A percentile compares a stretch with the other conserved stretches of the same genome.
phyloP scores from a whole-genome alignment of 192 early-diverging fungal species.

The Entomortierella beljakovae region DNA sequence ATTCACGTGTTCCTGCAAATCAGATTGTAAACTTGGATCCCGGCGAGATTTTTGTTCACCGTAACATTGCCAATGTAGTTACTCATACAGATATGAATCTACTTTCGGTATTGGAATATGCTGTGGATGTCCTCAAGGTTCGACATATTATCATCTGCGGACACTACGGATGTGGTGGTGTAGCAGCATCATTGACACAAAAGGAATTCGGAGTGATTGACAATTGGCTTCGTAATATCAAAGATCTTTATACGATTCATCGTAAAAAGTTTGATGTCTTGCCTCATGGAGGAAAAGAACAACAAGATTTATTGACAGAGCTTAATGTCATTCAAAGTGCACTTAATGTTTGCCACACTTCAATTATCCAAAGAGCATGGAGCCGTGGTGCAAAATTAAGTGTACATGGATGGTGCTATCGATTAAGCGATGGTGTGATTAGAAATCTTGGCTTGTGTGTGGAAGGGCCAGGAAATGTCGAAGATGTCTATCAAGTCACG shows the following conservation, averaged over 20 bases:
- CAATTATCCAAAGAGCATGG: conserved; percentile 90
- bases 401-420: conserved; percentile 79
- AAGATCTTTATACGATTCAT: conserved; percentile 81
- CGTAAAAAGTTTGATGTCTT: conserved; percentile 55
- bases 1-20: conserved; percentile 93
- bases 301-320: conserved; percentile 70
- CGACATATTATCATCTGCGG: conserved; percentile 95
- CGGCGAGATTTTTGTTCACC: conserved; percentile 95
- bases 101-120: conserved; percentile 92
- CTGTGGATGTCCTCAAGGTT: conserved; percentile 91
- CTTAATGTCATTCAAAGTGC: conserved; percentile 84
- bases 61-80: conserved; percentile 97
- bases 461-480: conserved; percentile 61
- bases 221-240: conserved; percentile 91
- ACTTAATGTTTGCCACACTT: conserved; percentile 75
- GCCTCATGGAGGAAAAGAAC: conserved; percentile 55
- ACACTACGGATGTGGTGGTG: conserved; percentile 82
- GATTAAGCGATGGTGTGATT: conserved; percentile 51
- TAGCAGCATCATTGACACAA: conserved; percentile 68
- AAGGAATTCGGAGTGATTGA: conserved; percentile 84
- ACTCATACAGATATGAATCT: conserved; percentile 83
- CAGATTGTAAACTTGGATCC: conserved; percentile 72
- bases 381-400: conserved; percentile 72
- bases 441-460: conserved; percentile 54
- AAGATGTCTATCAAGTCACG: conserved; percentile 28